These are phyloP conservation scores for Paraglomus brasilianum DNA, from an alignment of 192 early-diverging fungal genomes.

Conservation along the genomic window DNA sequence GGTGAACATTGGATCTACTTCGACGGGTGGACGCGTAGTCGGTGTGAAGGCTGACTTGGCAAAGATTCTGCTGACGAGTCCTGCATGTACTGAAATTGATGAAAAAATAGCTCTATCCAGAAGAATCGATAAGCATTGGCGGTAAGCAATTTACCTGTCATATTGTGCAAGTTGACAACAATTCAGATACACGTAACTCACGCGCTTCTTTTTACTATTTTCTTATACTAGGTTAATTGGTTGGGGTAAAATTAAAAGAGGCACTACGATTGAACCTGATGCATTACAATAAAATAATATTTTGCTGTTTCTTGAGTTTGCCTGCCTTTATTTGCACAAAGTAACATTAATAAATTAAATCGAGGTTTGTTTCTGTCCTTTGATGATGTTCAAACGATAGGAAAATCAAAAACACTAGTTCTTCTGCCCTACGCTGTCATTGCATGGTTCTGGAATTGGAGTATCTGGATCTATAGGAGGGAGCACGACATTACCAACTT, in stretches of 20 bases:
- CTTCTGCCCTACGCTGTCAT: slow-evolving; percentile 50
- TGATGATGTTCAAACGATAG: too few relatives aligned
- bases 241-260: slow-evolving; percentile 95
- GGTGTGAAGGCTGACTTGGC: slow-evolving; percentile 93
- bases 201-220: slow-evolving; percentile 18
- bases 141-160: slow-evolving; percentile 46
- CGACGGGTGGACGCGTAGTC: slow-evolving; percentile 91
- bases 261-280: slow-evolving; percentile 68
- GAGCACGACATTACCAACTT: slow-evolving; percentile 79
- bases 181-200: background rate
- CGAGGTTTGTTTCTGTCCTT: too few relatives aligned
- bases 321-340: too few relatives aligned
- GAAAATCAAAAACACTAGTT: too few relatives aligned
- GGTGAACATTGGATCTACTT: slow-evolving; percentile 96
- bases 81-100: slow-evolving; percentile 92
- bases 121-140: slow-evolving; percentile 98
- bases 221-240: slow-evolving; percentile 78
- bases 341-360: too few relatives aligned
- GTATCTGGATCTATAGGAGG: slow-evolving; percentile 78
- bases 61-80: slow-evolving; percentile 86
- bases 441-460: slow-evolving; percentile 82
- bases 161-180: background rate
- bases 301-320: too few relatives aligned
- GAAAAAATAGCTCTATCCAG: slow-evolving; percentile 96
- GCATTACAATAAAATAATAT: slow-evolving; percentile 5